Evolutionary conservation across 2,329 filamentous ascomycete genomes (phyloP).

Genomic region (Aspergillus quadrilineatus): DNA sequence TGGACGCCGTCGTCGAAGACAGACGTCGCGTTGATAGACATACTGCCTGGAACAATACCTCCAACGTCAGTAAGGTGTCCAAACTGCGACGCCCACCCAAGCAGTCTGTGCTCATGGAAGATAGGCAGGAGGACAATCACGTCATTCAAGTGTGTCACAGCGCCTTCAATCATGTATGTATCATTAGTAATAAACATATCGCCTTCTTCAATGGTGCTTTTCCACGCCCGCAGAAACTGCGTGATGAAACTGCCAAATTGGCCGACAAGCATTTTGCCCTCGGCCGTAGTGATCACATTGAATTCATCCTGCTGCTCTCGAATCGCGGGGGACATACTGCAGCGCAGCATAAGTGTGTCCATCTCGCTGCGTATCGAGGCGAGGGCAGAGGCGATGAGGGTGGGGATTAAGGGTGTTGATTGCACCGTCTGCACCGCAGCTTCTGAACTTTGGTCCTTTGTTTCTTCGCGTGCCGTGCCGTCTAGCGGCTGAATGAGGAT

Average conservation of each 20-base stretch:
- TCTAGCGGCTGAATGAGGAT: conserved; percentile 48
- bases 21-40: conserved; percentile 51
- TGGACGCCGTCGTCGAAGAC: conserved; percentile 53
- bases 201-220: conserved; percentile 50
- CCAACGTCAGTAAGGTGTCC: conserved; percentile 51
- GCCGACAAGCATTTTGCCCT: conserved; percentile 53
- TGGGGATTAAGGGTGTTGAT: conserved; percentile 45
- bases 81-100: conserved; percentile 54
- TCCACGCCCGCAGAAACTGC: conserved; percentile 49
- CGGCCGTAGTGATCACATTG: conserved; percentile 51
- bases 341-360: conserved; percentile 53
- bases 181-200: conserved; percentile 56
- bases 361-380: conserved; percentile 51
- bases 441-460: conserved; percentile 33
- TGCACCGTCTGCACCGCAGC: conserved; percentile 36
- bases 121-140: conserved; percentile 52
- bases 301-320: conserved; percentile 56
- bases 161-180: conserved; percentile 50
- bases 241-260: conserved; percentile 54
- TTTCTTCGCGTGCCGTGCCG: conserved; percentile 17
- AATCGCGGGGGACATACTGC: conserved; percentile 53
- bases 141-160: conserved; percentile 53
- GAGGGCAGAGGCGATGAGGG: conserved; percentile 47
- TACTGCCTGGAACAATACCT: conserved; percentile 52
- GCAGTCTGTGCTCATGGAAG: conserved; percentile 44